phyloP scores from a whole-genome alignment of 495 filamentous ascomycete genomes.

The Paragyromitra xinjiangensis region DNA sequence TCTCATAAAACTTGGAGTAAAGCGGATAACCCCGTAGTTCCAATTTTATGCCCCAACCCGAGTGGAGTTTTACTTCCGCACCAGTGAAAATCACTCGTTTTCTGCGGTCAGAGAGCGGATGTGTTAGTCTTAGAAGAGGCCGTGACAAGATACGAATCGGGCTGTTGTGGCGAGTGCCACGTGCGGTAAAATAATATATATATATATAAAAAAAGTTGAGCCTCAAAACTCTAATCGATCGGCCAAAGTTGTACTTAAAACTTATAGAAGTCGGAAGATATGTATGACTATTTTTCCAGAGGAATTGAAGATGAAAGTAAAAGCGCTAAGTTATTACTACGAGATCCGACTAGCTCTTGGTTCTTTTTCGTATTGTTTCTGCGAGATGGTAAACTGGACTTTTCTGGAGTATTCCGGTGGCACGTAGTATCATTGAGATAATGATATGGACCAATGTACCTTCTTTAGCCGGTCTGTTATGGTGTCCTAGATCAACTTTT shows the following conservation, averaged over 20 bases:
- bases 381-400: conserved; percentile 1
- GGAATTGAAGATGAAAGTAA: background rate
- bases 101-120: too few species aligned
- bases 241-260: background rate
- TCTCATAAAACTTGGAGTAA: background rate
- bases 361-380: conserved; percentile 12
- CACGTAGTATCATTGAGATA: background rate
- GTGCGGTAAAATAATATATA: background rate
- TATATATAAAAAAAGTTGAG: background rate
- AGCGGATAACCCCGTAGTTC: background rate
- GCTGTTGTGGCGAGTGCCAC: background rate
- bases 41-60: background rate
- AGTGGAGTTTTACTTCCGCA: background rate
- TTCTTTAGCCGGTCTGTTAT: conserved; percentile 30
- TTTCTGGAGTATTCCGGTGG: background rate
- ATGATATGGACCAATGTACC: conserved; percentile 20
- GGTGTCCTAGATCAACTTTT: background rate
- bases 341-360: background rate
- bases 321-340: background rate
- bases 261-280: too few species aligned
- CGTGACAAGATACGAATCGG: background rate
- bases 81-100: background rate
- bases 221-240: conserved; percentile 19
- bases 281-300: background rate
- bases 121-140: background rate